Evolutionary conservation across 352 stramenopile genomes (phyloP), one percentile per base, ranked within the genome.

Genomic region (Pythium plurisporium): DNA sequence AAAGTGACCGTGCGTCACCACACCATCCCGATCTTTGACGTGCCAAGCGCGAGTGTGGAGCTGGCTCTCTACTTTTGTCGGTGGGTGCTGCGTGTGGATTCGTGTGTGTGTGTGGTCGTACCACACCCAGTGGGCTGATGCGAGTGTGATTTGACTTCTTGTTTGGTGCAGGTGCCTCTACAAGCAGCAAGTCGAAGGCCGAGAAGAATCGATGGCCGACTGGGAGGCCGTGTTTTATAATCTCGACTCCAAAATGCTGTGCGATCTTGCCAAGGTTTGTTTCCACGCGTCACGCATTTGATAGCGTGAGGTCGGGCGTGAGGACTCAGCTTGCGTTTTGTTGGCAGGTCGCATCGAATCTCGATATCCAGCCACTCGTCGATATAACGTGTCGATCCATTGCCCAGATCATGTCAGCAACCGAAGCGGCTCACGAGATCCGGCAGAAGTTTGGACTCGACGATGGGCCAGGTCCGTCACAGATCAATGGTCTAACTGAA

Each of bases 391-490:
- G 82, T 56, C 77, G 79, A 1, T 89, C 82, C 11, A 91, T 91
- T 57, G 77, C 82, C 11, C 79, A 90, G 63, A 91, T 91, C 56
- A 91, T 91, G 82, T 91, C 82, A 12, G 80, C 79, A 31, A 90
- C 79, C 15, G 82, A 86, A 27, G 82, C 84, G 9, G 79, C 82
- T 0, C 74, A 90, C 41, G 79, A 91, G 41, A 70, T 91, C 51
- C 65, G 82, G 40, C 80, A 89, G 42, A 89, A 91, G 33, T 91
- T 91, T 61, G 79, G 78, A 0, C 54, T 91, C n/a, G 72, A 89
- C 41, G 79, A 89, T 25, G 58, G 69, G 7, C 29, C 65, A n/a
- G 69, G 72, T 82, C 29, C 27, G 70, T 54, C n/a, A n/a, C 48
- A 49, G n/a, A n/a, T n/a, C n/a, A n/a, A n/a, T n/a, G n/a, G n/a